Evolutionary conservation across 305 asterid genomes (phyloP).

Genomic region (Rubia peregrina): DNA sequence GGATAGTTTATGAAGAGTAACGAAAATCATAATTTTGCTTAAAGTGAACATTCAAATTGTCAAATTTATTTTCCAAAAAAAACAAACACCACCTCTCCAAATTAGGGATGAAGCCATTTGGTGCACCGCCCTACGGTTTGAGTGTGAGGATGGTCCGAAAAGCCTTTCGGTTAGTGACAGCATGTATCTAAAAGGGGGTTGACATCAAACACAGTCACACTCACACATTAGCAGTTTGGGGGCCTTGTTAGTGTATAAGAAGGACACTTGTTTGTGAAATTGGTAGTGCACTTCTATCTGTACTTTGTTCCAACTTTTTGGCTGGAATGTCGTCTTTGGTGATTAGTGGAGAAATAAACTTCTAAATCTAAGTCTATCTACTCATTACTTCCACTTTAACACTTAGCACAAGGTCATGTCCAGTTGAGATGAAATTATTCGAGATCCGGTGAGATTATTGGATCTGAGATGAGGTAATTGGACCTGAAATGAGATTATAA

Average conservation of each 20-base stretch:
- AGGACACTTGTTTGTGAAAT: conserved; percentile 14
- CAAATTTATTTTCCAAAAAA: too few species aligned
- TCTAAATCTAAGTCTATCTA: not conserved
- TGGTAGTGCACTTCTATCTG: conserved; percentile 34
- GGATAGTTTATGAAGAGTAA: too few species aligned
- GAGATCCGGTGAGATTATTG: too few species aligned
- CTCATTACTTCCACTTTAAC: not conserved
- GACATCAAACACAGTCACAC: conserved; percentile 7
- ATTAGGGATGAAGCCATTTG: too few species aligned
- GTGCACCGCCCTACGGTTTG: not conserved
- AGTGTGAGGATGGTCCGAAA: conserved; percentile 9
- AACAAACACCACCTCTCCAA: too few species aligned
- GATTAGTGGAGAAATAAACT: not conserved
- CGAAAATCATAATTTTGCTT: too few species aligned
- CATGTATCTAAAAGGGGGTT: conserved; percentile 11
- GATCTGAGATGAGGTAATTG: too few species aligned
- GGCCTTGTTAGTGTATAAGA: not conserved
- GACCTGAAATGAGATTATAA: too few species aligned
- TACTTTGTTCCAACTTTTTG: conserved; percentile 35
- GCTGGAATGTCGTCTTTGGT: not conserved
- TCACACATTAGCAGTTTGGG: not conserved
- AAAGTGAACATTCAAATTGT: too few species aligned
- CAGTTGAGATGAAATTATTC: too few species aligned
- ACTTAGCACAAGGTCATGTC: too few species aligned
- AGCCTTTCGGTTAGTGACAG: conserved; percentile 26